These are phyloP conservation scores for Clitopilus passeckerianus DNA, from an alignment of 768 basidiomycete genomes.

Conservation along the genomic window DNA sequence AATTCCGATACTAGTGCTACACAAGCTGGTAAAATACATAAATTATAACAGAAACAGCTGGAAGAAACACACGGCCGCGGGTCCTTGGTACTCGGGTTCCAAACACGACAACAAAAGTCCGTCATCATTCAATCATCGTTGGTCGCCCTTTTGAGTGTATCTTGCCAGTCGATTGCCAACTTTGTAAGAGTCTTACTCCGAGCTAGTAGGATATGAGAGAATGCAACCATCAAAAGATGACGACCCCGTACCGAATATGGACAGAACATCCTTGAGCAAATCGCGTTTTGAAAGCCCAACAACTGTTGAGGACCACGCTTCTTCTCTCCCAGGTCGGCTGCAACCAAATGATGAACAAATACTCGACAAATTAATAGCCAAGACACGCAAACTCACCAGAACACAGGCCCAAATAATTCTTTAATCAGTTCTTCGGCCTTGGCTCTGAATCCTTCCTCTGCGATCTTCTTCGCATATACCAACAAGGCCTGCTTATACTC, in stretches of 20 bases:
- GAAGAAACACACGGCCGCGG: neutral
- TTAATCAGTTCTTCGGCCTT: slow-evolving; percentile 90
- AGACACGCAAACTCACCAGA: slow-evolving; percentile 55
- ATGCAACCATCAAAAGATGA: neutral
- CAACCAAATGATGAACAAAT: slow-evolving; percentile 6
- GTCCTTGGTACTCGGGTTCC: neutral
- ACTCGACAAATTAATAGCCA: neutral
- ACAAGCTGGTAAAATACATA: neutral
- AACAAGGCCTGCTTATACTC: slow-evolving; percentile 80
- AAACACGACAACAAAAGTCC: neutral
- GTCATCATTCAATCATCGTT: slow-evolving; percentile 37
- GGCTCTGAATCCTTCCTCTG: slow-evolving; percentile 82
- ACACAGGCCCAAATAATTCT: slow-evolving; percentile 87
- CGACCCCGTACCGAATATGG: slow-evolving; percentile 63
- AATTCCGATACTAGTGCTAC: slow-evolving; percentile 1
- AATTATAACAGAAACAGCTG: neutral
- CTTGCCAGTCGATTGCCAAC: slow-evolving; percentile 81
- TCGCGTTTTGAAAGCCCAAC: slow-evolving; percentile 78
- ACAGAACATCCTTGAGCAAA: slow-evolving; percentile 74
- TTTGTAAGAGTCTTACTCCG: slow-evolving; percentile 71
- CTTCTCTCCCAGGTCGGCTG: slow-evolving; percentile 67
- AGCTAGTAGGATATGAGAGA: slow-evolving; percentile 33
- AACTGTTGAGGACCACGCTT: slow-evolving; percentile 62
- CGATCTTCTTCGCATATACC: slow-evolving; percentile 78
- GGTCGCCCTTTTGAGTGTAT: slow-evolving; percentile 61